phyloP scores from a whole-genome alignment of 2,329 filamentous ascomycete species.

The Colletotrichum sp. region DNA sequence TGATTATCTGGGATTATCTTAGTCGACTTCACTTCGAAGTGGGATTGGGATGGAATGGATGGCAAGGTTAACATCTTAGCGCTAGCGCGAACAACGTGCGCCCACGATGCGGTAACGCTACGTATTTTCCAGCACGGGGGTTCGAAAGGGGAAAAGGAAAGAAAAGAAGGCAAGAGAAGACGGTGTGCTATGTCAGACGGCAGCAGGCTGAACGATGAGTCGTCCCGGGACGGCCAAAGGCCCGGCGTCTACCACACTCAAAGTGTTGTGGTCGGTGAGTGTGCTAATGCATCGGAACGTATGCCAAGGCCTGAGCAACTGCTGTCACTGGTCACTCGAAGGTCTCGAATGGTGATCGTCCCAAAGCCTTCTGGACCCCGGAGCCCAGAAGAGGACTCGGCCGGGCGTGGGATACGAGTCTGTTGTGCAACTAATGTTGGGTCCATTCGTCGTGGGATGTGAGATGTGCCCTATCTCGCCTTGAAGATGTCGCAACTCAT shows the following conservation, averaged over 20 bases:
- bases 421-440: slow-evolving; percentile 8
- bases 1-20: neutral
- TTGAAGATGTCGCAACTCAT: neutral
- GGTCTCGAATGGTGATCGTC: slow-evolving; percentile 3
- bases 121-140: neutral
- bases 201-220: neutral
- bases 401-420: slow-evolving; percentile 12
- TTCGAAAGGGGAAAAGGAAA: neutral
- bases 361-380: neutral
- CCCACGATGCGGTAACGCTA: neutral
- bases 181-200: neutral
- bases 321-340: neutral
- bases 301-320: neutral
- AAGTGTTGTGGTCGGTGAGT: neutral
- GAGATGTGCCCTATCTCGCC: neutral
- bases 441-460: neutral
- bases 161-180: neutral
- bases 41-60: neutral
- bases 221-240: neutral
- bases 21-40: neutral
- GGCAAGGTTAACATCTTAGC: neutral
- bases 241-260: neutral
- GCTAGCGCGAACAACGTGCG: neutral
- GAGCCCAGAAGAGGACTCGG: neutral
- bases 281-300: slow-evolving; percentile 11